Evolutionary conservation across 2,329 filamentous ascomycete species (phyloP).

Genomic region (Teratosphaeria nubilosa): DNA sequence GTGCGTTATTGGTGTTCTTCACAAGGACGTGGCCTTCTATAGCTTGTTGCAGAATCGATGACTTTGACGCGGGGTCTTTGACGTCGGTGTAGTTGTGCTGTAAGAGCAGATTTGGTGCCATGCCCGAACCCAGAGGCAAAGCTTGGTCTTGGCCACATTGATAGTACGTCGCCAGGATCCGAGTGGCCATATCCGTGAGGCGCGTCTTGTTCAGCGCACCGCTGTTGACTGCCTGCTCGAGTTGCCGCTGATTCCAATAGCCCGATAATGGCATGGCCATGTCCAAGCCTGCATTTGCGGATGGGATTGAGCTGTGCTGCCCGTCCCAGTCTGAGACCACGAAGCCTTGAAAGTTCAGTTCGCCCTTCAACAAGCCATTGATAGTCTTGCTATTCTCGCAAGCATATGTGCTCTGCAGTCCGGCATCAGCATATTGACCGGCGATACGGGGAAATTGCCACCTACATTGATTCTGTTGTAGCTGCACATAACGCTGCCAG

Average conservation of each 20-base stretch:
- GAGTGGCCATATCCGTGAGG: constrained; percentile 51
- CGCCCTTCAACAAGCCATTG: constrained; percentile 62
- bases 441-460: background rate
- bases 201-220: constrained; percentile 47
- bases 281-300: constrained; percentile 53
- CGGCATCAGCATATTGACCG: constrained; percentile 15
- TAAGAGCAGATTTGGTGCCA: constrained; percentile 39
- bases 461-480: constrained; percentile 18
- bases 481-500: constrained; percentile 33
- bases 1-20: constrained; percentile 47
- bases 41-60: constrained; percentile 45
- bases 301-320: constrained; percentile 50
- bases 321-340: constrained; percentile 63
- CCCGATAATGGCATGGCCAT: constrained; percentile 53
- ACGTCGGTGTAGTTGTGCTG: constrained; percentile 48
- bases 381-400: constrained; percentile 61
- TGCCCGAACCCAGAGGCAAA: constrained; percentile 37
- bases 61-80: constrained; percentile 40
- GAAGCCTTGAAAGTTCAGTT: constrained; percentile 62
- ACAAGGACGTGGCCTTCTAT: constrained; percentile 55
- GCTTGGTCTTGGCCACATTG: constrained; percentile 43
- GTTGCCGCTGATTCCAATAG: constrained; percentile 28
- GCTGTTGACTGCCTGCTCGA: constrained; percentile 50
- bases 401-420: constrained; percentile 38
- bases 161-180: constrained; percentile 46